A percentile compares a stretch with the other conserved stretches of the same genome.
phyloP scores from a whole-genome alignment of 2,329 filamentous ascomycete genomes.

The Venturia effusa region DNA sequence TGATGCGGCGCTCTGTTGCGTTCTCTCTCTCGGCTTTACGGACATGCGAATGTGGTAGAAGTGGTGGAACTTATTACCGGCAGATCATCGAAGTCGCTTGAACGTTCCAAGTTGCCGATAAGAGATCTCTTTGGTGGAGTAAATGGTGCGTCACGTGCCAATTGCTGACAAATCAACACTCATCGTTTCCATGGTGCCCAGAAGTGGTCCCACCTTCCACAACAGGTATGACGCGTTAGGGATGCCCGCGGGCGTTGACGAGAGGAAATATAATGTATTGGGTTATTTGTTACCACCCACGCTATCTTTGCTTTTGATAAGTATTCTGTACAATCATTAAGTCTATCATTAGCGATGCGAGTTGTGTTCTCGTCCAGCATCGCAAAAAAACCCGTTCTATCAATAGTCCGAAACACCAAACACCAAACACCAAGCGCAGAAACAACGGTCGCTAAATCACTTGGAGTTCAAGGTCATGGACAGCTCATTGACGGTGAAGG shows the following conservation, averaged over 20 bases:
- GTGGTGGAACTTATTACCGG: too few relatives aligned
- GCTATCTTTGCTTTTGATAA: background rate
- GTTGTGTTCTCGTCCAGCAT: background rate
- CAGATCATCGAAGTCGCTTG: too few relatives aligned
- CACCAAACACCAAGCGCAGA: background rate
- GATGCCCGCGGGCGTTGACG: background rate
- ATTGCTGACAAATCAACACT: too few relatives aligned
- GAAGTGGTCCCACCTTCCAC: too few relatives aligned
- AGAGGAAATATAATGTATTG: background rate
- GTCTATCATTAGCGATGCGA: background rate
- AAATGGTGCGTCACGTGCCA: too few relatives aligned
- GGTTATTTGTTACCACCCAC: background rate
- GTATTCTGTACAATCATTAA: background rate
- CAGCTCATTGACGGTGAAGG: constrained; percentile 33
- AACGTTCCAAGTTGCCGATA: too few relatives aligned
- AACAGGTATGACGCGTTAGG: too few relatives aligned
- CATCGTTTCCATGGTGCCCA: too few relatives aligned
- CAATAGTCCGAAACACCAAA: background rate
- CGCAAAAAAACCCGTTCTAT: background rate
- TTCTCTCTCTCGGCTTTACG: too few relatives aligned
- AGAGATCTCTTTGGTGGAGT: too few relatives aligned
- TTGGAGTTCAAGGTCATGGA: constrained; percentile 20
- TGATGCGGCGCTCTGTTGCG: too few relatives aligned
- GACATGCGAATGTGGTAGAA: too few relatives aligned
- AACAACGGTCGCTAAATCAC: background rate